A percentile compares a stretch with the other conserved stretches of the same genome.
phyloP scores from a whole-genome alignment of 495 filamentous ascomycete species.

The Podospora pseudopauciseta region DNA sequence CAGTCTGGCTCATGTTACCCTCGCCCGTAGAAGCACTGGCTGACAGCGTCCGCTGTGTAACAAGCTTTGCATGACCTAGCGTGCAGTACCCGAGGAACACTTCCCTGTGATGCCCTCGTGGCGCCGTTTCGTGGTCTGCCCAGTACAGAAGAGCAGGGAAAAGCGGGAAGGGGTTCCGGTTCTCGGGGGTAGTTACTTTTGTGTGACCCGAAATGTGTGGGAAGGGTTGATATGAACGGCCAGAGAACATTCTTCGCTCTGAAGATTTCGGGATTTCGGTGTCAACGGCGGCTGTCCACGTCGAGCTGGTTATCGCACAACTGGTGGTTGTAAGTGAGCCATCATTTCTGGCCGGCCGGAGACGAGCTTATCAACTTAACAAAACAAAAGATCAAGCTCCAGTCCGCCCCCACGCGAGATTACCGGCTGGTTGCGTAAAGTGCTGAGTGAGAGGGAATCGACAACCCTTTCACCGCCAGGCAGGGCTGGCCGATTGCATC shows the following conservation, averaged over 20 bases:
- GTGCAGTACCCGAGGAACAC: neutral
- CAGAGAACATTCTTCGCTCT: neutral
- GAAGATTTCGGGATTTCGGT: neutral
- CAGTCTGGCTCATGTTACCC: slow-evolving; percentile 12
- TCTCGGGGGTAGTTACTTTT: neutral
- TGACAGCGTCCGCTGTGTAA: neutral
- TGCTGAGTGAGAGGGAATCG: neutral
- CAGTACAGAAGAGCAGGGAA: neutral
- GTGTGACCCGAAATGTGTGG: neutral
- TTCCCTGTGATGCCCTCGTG: neutral
- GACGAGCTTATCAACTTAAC: too few relatives aligned
- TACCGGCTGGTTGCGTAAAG: neutral
- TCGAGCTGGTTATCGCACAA: neutral
- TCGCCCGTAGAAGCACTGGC: neutral
- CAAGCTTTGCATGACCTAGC: neutral
- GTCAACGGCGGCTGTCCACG: neutral
- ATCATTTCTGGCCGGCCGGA: neutral
- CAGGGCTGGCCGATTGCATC: neutral
- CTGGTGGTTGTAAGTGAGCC: neutral
- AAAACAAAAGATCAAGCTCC: too few relatives aligned
- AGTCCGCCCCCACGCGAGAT: too few relatives aligned
- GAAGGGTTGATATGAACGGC: neutral
- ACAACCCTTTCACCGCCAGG: neutral
- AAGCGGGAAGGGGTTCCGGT: neutral
- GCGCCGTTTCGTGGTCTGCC: neutral